Evolutionary conservation across 2,329 filamentous ascomycete species (phyloP).

Genomic region (Penicillium crustosum): DNA sequence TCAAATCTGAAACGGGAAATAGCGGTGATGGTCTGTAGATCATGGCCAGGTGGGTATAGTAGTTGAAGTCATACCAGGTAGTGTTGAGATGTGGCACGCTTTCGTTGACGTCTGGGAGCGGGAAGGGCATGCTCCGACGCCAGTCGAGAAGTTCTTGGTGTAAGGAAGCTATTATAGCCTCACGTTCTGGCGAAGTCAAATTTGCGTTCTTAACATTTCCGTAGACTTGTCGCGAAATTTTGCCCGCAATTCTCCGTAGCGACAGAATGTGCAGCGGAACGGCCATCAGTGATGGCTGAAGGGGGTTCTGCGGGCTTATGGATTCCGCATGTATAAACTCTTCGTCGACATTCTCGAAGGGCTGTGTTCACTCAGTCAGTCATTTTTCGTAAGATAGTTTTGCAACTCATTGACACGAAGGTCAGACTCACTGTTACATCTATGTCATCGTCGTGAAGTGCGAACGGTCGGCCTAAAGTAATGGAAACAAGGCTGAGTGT

Average conservation of each 20-base stretch:
- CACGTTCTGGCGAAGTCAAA: not conserved
- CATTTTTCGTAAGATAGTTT: not conserved
- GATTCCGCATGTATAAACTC: conserved; percentile 31
- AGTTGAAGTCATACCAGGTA: conserved; percentile 52
- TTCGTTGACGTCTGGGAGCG: conserved; percentile 40
- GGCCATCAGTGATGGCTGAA: conserved; percentile 40
- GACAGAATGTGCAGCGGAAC: conserved; percentile 47
- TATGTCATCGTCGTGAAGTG: conserved; percentile 50
- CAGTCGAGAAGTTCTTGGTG: conserved; percentile 47
- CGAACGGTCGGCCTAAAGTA: conserved; percentile 48
- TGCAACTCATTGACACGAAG: not conserved
- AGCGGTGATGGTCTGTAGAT: conserved; percentile 49
- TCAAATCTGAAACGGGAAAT: not conserved
- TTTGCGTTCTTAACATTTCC: not conserved
- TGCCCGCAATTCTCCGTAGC: conserved; percentile 44
- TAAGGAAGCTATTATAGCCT: not conserved
- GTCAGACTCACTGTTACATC: conserved; percentile 35
- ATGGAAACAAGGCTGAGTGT: conserved; percentile 45
- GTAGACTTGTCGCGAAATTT: conserved; percentile 40
- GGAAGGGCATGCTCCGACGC: conserved; percentile 49
- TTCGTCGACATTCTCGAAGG: conserved; percentile 42
- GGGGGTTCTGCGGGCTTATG: conserved; percentile 21
- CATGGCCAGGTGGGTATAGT: conserved; percentile 49
- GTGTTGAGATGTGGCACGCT: conserved; percentile 47
- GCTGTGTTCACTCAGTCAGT: conserved; percentile 24